Evolutionary conservation across 257 asterid species (phyloP).

Genomic region (Lavandula angustifolia): DNA sequence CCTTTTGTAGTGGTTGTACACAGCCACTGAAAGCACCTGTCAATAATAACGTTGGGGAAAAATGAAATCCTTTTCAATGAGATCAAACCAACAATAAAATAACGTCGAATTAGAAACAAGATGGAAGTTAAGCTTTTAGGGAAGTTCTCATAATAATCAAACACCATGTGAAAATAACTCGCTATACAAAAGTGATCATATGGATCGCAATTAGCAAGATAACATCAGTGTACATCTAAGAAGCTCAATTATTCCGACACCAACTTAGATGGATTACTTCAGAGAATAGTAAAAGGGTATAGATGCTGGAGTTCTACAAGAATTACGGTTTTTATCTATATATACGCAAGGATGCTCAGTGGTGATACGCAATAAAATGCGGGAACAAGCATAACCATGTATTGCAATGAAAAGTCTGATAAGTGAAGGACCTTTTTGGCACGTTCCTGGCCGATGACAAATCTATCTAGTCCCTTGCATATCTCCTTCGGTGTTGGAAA

Average conservation of each 20-base stretch:
- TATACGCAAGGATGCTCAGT: background rate
- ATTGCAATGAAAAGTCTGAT: background rate
- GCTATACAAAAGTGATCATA: slow-evolving; percentile 27
- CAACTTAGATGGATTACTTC: slow-evolving; percentile 17
- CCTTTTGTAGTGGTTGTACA: slow-evolving; percentile 90
- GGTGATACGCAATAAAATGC: slow-evolving; percentile 8
- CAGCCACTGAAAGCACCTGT: slow-evolving; percentile 94
- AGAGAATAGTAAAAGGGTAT: slow-evolving; percentile 3
- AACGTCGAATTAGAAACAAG: slow-evolving; percentile 13
- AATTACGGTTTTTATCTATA: background rate
- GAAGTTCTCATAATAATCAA: slow-evolving; percentile 16
- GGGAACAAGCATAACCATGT: background rate
- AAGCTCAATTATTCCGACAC: slow-evolving; percentile 10
- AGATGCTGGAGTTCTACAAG: slow-evolving; percentile 7
- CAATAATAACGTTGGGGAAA: slow-evolving; percentile 30
- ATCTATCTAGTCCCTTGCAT: slow-evolving; percentile 84
- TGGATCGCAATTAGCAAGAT: slow-evolving; percentile 23
- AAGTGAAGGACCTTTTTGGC: slow-evolving; percentile 76
- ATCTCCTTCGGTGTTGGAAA: slow-evolving; percentile 95
- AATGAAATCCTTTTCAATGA: slow-evolving; percentile 7
- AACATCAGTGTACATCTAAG: slow-evolving; percentile 6
- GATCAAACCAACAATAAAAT: slow-evolving; percentile 16
- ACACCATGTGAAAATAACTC: slow-evolving; percentile 9
- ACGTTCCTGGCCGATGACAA: slow-evolving; percentile 88
- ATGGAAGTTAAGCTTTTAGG: background rate